phyloP scores from a whole-genome alignment of 345 rosid genomes.

The Nephelium lappaceum region DNA sequence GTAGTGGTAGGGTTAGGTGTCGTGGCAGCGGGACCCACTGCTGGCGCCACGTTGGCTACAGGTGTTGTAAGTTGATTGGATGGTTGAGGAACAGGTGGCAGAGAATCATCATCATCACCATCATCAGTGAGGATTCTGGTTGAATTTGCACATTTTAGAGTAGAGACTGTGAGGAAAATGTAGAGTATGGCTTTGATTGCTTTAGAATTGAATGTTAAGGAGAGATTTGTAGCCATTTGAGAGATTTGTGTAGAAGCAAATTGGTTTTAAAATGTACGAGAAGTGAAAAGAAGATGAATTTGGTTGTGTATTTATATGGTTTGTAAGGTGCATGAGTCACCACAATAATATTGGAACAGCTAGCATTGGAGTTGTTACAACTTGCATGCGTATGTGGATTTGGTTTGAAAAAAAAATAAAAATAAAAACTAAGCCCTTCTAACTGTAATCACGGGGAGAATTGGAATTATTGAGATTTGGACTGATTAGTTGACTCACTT shows the following conservation, averaged over 20 bases:
- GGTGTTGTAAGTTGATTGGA: background rate
- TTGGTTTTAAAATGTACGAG: background rate
- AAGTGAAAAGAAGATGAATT: background rate
- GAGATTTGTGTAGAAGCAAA: background rate
- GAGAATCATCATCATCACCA: background rate
- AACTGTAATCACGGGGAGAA: background rate
- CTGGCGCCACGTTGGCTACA: background rate
- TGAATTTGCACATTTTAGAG: background rate
- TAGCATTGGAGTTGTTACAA: constrained; percentile 1
- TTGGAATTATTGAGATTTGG: background rate
- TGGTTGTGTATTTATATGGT: background rate
- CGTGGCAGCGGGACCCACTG: background rate
- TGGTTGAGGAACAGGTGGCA: constrained; percentile 6
- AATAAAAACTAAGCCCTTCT: background rate
- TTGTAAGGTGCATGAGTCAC: background rate
- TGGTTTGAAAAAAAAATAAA: background rate
- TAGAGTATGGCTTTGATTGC: constrained; percentile 5
- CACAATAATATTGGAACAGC: background rate
- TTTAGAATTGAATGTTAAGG: background rate
- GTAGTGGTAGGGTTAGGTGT: background rate
- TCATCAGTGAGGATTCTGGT: constrained; percentile 6
- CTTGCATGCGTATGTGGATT: background rate
- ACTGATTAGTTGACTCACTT: too few species aligned
- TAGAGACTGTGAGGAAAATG: background rate
- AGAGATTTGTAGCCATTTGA: constrained; percentile 5